phyloP scores from a whole-genome alignment of 2,329 filamentous ascomycete genomes.

The Lachnellula occidentalis region DNA sequence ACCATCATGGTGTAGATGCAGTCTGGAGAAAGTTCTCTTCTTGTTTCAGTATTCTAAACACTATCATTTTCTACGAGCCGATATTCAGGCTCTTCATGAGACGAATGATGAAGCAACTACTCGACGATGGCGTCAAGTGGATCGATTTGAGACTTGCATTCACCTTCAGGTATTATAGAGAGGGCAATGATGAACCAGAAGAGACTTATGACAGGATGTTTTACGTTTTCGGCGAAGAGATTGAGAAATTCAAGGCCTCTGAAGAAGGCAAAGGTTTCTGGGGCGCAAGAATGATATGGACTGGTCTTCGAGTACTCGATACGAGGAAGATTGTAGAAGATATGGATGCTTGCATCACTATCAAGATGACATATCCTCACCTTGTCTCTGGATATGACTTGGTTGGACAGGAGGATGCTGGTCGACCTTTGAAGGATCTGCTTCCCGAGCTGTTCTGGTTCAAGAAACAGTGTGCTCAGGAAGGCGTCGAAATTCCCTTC shows the following conservation, averaged over 20 bases:
- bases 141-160: constrained; percentile 78
- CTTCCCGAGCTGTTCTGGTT: constrained; percentile 92
- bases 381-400: constrained; percentile 84
- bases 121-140: constrained; percentile 79
- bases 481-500: constrained; percentile 79
- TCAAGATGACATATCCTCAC: constrained; percentile 73
- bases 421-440: constrained; percentile 68
- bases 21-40: constrained; percentile 78
- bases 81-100: constrained; percentile 75
- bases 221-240: constrained; percentile 68
- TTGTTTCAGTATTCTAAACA: constrained; percentile 68
- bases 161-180: constrained; percentile 60
- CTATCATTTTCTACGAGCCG: constrained; percentile 82
- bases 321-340: constrained; percentile 65
- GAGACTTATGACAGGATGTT: constrained; percentile 65
- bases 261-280: constrained; percentile 72
- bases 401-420: constrained; percentile 80
- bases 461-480: constrained; percentile 72
- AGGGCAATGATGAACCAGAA: constrained; percentile 61
- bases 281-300: constrained; percentile 83
- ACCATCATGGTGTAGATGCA: constrained; percentile 77
- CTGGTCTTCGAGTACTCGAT: constrained; percentile 58
- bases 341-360: constrained; percentile 83
- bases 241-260: constrained; percentile 67
- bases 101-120: constrained; percentile 63